A percentile compares a stretch with the other conserved stretches of the same genome.
Conservation (phyloP, 768 basidiomycete species). For the Pleurotus giganteus region DNA sequence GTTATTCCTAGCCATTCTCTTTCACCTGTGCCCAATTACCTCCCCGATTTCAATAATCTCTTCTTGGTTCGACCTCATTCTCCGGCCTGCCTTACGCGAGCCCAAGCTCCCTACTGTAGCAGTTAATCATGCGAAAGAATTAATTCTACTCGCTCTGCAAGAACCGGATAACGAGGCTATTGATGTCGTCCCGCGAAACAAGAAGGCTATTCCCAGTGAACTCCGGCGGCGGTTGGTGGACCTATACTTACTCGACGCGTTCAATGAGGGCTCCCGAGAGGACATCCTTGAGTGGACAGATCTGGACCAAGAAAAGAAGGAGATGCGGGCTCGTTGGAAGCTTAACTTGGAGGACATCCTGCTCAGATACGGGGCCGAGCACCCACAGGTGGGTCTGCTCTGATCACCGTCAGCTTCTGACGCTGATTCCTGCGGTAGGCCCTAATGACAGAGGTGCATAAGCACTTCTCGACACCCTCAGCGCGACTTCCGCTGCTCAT, state of each 20-base stretch:
- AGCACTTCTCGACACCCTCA: slow-evolving; percentile 57
- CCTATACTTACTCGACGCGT: slow-evolving; percentile 74
- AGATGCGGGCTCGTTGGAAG: slow-evolving; percentile 68
- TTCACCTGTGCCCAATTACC: slow-evolving; percentile 59
- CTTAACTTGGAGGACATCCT: slow-evolving; percentile 75
- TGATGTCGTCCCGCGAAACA: slow-evolving; percentile 43
- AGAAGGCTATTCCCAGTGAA: slow-evolving; percentile 24
- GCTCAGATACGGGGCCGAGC: slow-evolving; percentile 58
- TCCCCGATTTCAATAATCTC: slow-evolving; percentile 67
- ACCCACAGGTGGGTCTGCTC: slow-evolving; percentile 55
- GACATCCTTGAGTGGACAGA: slow-evolving; percentile 77
- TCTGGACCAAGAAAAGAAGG: slow-evolving; percentile 59
- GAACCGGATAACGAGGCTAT: slow-evolving; percentile 38
- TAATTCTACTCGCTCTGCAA: slow-evolving; percentile 62
- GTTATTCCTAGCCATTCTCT: slow-evolving; percentile 63
- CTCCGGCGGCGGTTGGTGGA: slow-evolving; percentile 73
- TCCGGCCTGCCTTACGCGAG: slow-evolving; percentile 76
- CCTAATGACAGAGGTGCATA: slow-evolving; percentile 64
- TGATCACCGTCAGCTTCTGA: neutral
- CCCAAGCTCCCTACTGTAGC: slow-evolving; percentile 60
- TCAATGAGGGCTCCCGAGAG: slow-evolving; percentile 69
- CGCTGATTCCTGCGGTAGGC: slow-evolving; percentile 56
- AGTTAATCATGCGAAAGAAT: slow-evolving; percentile 66
- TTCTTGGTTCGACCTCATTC: slow-evolving; percentile 77
- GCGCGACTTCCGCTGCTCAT: slow-evolving; percentile 69